Base-by-base conservation (phyloP, 345 rosid genomes). In the Eucalyptus pauciflora region DNA sequence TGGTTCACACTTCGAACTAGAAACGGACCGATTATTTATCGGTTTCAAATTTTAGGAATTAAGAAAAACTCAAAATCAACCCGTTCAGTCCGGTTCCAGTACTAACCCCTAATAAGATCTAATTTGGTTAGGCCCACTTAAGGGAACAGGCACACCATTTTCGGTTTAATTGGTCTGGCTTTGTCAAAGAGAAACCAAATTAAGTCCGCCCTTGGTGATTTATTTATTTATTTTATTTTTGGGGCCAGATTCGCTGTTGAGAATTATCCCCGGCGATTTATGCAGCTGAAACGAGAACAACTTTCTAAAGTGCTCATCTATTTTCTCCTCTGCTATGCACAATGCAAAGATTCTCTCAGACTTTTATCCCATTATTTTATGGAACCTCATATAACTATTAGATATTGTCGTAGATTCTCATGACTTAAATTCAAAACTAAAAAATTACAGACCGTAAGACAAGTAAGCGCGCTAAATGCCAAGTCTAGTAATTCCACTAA, bases 81-180 rank as follows among this genome's bases (percentile, higher is more conserved):
- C 13, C 0, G 0, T 24, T 56, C 13, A 4, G 29, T 56, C 62
- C 0, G 6, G 0, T 56, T 56, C 62, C 1, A 24, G 6, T 56
- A 18, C 1, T 56, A 24, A 56, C 13, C 29, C 62, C 5, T 51
- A 17, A 51, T 24, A 5, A 24, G 13, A 20, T 58, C 64, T 10
- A 58, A 58, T 58, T 24, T 25, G 64, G 13, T 56, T 56, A 56
- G 62, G 12, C 22, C 56, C 29, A 56, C 62, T 5, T 56, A 22
- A 25, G 62, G 62, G 8, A 13, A 62, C 33, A 13, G 3, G 33
- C 71, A 62, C 71, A 29, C 7, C 4, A 29, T 62, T 62, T 62
- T 62, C 1, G 4, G 33, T 20, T 67, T 67, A 67, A 67, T n/a
- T 67, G 76, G 79, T 67, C 41, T 67, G 20, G 41, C 3, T 67